A percentile compares a stretch with the other conserved stretches of the same genome.
phyloP scores from a whole-genome alignment of 345 rosid species.

The Ceriops decandra region DNA sequence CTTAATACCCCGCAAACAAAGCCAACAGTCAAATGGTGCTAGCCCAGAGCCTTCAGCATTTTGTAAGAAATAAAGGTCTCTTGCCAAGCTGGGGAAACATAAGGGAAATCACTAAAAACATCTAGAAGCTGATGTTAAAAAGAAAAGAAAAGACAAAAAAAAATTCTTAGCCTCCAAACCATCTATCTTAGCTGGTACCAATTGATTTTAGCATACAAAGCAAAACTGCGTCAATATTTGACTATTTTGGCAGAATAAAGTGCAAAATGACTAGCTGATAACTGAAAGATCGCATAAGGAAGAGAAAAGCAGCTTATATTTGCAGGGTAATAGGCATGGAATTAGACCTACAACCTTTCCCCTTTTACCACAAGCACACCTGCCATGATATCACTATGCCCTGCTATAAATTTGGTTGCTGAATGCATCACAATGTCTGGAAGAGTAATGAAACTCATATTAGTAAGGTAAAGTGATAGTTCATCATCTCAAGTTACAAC shows the following conservation, averaged over 20 bases:
- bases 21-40: conserved; percentile 97
- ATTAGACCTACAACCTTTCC: conserved; percentile 53
- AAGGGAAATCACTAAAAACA: neutral
- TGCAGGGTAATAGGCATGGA: neutral
- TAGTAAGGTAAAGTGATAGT: conserved; percentile 1
- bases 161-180: too few relatives aligned
- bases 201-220: neutral
- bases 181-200: neutral
- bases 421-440: conserved; percentile 97
- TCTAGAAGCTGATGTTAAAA: too few relatives aligned
- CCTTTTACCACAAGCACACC: conserved; percentile 96
- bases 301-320: neutral
- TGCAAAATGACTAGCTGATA: conserved; percentile 1
- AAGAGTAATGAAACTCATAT: conserved; percentile 15
- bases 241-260: neutral
- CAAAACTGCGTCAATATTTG: neutral
- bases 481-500: conserved; percentile 1
- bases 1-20: conserved; percentile 86
- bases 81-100: conserved; percentile 56
- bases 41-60: conserved; percentile 94
- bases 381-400: conserved; percentile 96
- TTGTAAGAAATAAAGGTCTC: conserved; percentile 81
- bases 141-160: too few relatives aligned
- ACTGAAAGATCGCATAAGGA: neutral
- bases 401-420: conserved; percentile 87